Evolutionary conservation across 169 alveolate species (phyloP).

Genomic region (Eimeria acervulina): DNA sequence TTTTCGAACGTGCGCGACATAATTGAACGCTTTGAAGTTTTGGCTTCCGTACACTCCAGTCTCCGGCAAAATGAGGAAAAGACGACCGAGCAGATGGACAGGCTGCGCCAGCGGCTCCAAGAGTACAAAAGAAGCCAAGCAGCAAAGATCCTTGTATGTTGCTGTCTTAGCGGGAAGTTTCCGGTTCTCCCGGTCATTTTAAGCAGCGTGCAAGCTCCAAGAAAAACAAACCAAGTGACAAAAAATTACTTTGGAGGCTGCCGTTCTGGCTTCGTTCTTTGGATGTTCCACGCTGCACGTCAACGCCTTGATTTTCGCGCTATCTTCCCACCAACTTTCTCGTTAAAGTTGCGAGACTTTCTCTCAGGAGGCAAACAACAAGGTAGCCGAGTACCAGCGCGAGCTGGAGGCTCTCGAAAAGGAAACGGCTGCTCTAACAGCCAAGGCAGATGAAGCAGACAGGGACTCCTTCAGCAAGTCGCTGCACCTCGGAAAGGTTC

Average conservation of each 20-base stretch:
- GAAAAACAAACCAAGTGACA: background rate
- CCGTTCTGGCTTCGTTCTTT: background rate
- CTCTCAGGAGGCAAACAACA: slow-evolving; percentile 65
- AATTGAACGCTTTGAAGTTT: slow-evolving; percentile 52
- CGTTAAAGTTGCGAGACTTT: background rate
- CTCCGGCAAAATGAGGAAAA: slow-evolving; percentile 26
- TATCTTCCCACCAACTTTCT: background rate
- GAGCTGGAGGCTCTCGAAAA: slow-evolving; percentile 51
- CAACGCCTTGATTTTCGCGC: background rate
- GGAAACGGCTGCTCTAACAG: slow-evolving; percentile 40
- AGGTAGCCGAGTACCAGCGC: slow-evolving; percentile 61
- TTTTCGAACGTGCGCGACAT: slow-evolving; percentile 45
- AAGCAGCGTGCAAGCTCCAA: too few species aligned
- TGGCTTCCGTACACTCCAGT: slow-evolving; percentile 56
- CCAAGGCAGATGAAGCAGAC: slow-evolving; percentile 59
- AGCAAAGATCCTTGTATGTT: slow-evolving; percentile 51
- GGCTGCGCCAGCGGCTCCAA: slow-evolving; percentile 23
- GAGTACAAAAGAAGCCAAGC: slow-evolving; percentile 44
- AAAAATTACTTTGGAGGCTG: background rate
- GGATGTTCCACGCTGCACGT: background rate
- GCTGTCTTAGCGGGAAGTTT: background rate
- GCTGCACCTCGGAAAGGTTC: slow-evolving; percentile 43
- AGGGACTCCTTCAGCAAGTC: slow-evolving; percentile 50
- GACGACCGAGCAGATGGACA: slow-evolving; percentile 21
- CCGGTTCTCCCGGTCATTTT: background rate